Evolutionary conservation across 345 rosid genomes (phyloP).

Genomic region (Aquilaria malaccensis): DNA sequence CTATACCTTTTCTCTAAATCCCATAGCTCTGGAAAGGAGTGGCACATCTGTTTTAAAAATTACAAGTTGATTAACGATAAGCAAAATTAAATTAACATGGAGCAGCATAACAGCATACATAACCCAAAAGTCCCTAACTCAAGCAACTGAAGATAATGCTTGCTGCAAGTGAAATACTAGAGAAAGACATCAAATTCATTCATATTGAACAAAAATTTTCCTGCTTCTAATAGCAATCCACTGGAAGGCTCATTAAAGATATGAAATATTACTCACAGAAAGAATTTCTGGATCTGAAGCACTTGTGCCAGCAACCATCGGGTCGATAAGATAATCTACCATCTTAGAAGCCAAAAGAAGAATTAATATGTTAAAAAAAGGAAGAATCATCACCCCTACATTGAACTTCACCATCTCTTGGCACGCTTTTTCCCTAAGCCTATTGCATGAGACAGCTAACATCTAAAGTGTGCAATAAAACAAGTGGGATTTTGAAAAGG

Average conservation of each 20-base stretch:
- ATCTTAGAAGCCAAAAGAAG: slow-evolving; percentile 36
- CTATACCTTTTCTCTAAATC: slow-evolving; percentile 71
- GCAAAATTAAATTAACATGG: slow-evolving; percentile 10
- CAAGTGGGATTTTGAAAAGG: background rate
- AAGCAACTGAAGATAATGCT: background rate
- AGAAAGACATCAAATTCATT: slow-evolving; percentile 12
- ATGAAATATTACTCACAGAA: slow-evolving; percentile 57
- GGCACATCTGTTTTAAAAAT: slow-evolving; percentile 52
- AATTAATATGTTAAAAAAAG: background rate
- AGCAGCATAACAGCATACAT: slow-evolving; percentile 5
- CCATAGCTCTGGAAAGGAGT: slow-evolving; percentile 91
- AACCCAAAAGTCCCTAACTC: slow-evolving; percentile 5
- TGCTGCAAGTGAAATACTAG: background rate
- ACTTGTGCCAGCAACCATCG: slow-evolving; percentile 91
- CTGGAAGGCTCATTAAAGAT: background rate
- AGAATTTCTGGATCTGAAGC: slow-evolving; percentile 87
- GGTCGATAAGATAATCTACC: slow-evolving; percentile 92
- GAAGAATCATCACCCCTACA: slow-evolving; percentile 4
- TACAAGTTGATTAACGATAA: slow-evolving; percentile 10
- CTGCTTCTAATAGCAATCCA: too few relatives aligned
- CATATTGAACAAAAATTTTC: background rate
- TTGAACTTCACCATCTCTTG: too few relatives aligned
- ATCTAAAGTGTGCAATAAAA: background rate
- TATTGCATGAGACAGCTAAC: background rate
- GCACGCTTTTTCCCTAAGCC: background rate